phyloP scores from a whole-genome alignment of 805 yeast genomes.

The Hemisphaericaspora nanyangensis region DNA sequence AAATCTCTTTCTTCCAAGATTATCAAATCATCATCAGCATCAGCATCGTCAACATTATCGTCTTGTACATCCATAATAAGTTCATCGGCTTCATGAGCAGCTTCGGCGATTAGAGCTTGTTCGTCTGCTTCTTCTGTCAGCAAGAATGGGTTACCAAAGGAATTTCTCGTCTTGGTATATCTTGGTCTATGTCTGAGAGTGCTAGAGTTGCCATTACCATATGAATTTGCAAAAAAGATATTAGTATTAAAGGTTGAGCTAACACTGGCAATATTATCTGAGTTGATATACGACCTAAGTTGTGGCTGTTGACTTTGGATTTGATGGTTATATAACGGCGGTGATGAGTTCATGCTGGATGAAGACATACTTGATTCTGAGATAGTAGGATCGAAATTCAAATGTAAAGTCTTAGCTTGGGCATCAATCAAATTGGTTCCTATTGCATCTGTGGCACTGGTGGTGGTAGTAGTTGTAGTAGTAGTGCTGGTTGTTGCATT shows the following conservation, averaged over 20 bases:
- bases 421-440: background rate
- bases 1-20: constrained; percentile 32
- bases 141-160: constrained; percentile 8
- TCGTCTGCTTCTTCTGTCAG: constrained; percentile 7
- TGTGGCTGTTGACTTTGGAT: constrained; percentile 1
- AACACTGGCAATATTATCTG: background rate
- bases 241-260: constrained; percentile 1
- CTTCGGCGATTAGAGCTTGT: constrained; percentile 8
- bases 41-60: constrained; percentile 16
- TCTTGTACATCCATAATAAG: constrained; percentile 5
- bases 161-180: background rate
- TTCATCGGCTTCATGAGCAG: constrained; percentile 17
- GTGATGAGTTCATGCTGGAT: constrained; percentile 2
- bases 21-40: constrained; percentile 32
- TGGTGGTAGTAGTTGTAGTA: background rate
- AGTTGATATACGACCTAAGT: background rate
- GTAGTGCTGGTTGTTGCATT: background rate
- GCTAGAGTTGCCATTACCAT: background rate
- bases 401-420: constrained; percentile 1
- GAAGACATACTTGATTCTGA: constrained; percentile 6
- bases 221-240: background rate
- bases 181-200: constrained; percentile 1
- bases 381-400: constrained; percentile 3
- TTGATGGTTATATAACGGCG: constrained; percentile 1
- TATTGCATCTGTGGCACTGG: no score